Evolutionary conservation across 2,329 filamentous ascomycete species (phyloP), one percentile per base, ranked within the genome.

Genomic region (Pseudogymnoascus sp.): DNA sequence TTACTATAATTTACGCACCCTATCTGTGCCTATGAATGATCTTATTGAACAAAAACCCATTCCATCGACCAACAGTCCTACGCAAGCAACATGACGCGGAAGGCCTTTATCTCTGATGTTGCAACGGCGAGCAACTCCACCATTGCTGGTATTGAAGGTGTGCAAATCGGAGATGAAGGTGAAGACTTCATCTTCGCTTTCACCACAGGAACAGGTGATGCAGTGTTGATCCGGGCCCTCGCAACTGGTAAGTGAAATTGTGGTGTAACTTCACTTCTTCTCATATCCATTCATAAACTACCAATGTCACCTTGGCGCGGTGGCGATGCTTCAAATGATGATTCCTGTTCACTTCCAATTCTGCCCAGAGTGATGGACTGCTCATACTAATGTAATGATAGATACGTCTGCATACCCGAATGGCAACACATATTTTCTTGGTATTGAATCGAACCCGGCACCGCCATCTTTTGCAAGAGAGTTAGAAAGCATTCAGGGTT

Each of bases 181-280:
- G 90, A 89, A 61, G 85, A 89, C 63, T 79, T 96, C 63, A 81
- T 80, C 13, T 88, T 93, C 72, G 78, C 74, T 4, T 89, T 81
- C 68, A 65, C 71, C 74, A 75, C 69, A 35, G 35, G 44, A 47
- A 62, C 65, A 53, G 68, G 67, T 7, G 21, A 62, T 13, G 67
- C 70, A 7, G 67, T 70, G 16, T 68, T 71, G 44, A 69, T 73
- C 21, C 64, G 64, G 50, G 61, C 72, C 19, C 65, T 70, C 8
- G 62, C 63, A 44, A 61, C 65, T 62, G 61, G 64, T 69, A 63
- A 69, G 70, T 66, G 16, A 56, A 56, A 33, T 33, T 21, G 4
- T 14, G 61, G 71, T 76, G 50, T 56, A 56, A 33, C 50, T 56
- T 56, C 50, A 33, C 47, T 16, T 33, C 29, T 33, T 21, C 50